Evolutionary conservation across 805 yeast species (phyloP).

Genomic region (Metschnikowia lochheadii): DNA sequence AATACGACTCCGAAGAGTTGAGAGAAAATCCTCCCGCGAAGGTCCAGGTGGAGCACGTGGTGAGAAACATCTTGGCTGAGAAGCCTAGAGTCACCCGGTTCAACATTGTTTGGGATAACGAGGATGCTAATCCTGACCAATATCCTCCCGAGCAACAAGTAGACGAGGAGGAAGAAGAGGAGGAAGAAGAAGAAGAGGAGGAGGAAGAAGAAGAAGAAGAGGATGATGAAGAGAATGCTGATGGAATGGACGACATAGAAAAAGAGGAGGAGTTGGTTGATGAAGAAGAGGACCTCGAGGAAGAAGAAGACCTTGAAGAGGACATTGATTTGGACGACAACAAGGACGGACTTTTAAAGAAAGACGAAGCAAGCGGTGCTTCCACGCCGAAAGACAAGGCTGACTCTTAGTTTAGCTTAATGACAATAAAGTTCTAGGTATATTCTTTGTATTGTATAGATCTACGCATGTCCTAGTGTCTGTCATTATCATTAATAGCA

Average conservation of each 20-base stretch:
- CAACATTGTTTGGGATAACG: constrained; percentile 94
- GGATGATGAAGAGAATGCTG: constrained; percentile 17
- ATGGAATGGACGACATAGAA: constrained; percentile 11
- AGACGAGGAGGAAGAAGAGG: constrained; percentile 46
- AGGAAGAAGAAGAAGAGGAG: constrained; percentile 24
- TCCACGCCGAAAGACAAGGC: constrained; percentile 17
- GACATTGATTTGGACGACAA: constrained; percentile 9
- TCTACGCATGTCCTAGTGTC: neutral
- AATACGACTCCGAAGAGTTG: constrained; percentile 88
- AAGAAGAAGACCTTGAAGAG: constrained; percentile 10
- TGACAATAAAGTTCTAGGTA: neutral
- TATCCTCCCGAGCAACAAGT: constrained; percentile 68
- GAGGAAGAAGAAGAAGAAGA: constrained; percentile 19
- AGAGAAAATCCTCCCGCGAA: constrained; percentile 91
- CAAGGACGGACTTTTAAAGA: constrained; percentile 3
- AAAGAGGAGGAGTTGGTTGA: constrained; percentile 16
- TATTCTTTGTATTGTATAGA: neutral
- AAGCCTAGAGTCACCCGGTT: constrained; percentile 97
- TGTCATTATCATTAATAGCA: neutral
- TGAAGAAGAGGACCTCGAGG: constrained; percentile 12
- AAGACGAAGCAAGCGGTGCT: constrained; percentile 14
- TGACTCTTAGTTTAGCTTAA: constrained; percentile 1
- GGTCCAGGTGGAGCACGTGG: constrained; percentile 91
- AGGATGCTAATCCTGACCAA: constrained; percentile 57
- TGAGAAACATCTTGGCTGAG: constrained; percentile 90